Base-by-base conservation (phyloP, 352 stramenopile species). In the Globisporangium cystogenes region DNA sequence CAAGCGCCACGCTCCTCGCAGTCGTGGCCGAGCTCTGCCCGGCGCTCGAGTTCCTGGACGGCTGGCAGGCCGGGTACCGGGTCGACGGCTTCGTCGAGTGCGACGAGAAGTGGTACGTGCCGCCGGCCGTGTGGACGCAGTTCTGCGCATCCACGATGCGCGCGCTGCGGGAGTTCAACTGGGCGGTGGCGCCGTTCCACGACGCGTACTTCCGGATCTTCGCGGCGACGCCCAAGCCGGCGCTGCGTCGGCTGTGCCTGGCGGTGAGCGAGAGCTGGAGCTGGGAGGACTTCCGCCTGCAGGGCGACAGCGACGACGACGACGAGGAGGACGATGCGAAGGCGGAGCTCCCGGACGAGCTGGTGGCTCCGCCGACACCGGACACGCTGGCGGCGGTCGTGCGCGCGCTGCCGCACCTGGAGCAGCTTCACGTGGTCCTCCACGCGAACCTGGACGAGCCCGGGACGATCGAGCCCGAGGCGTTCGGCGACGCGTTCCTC, bases 21-120 rank as follows among this genome's bases (percentile, higher is more conserved):
- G 43, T 41, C 1, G 24, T 71, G 11, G 43, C 51, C 0, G n/a
- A 24, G 15, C 62, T 44, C 7, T 71, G 64, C 29, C 59, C 59
- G 1, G 7, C 43, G 7, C 23, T 71, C 21, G 59, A 65, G 55
- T 67, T 57, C 39, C 24, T 68, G 4, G 64, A 71, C 26, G 64
- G 64, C n/a, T 71, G 59, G 59, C 65, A 68, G 18, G 23, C n/a
- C 10, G 53, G 26, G 1, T 56, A 63, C 23, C 27, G 31, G 4
- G 59, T 67, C 7, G 51, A 59, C 10, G 53, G 37, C 18, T 45
- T 52, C n/a, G 27, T 70, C 20, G 46, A 52, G 26, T 70, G 63
- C 33, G 55, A 64, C 18, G 63, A 70, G 36, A 55, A 52, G 21
- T 55, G 63, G 52, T 53, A 60, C 42, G 48, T 59, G 24, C 43